Evolutionary conservation across 2,329 filamentous ascomycete genomes (phyloP).

Genomic region (Emergomyces orientalis): DNA sequence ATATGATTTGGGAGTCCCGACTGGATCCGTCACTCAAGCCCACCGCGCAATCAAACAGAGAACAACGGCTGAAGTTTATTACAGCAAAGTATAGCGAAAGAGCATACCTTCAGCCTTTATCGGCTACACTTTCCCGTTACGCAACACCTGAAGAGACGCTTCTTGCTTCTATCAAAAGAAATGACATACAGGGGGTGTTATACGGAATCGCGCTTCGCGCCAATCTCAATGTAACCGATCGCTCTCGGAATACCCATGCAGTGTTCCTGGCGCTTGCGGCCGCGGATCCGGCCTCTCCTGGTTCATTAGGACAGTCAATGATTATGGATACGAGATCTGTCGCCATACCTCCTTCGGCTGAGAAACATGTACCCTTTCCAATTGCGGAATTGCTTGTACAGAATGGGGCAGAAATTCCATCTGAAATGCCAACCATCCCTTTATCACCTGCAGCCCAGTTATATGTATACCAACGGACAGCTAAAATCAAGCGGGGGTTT

Average conservation of each 20-base stretch:
- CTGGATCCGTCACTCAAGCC: constrained; percentile 69
- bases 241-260: constrained; percentile 76
- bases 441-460: constrained; percentile 69
- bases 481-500: constrained; percentile 18
- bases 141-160: constrained; percentile 76
- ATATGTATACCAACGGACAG: constrained; percentile 70
- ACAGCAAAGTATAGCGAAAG: constrained; percentile 87
- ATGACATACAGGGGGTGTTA: constrained; percentile 87
- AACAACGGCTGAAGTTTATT: constrained; percentile 90
- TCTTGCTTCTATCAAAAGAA: constrained; percentile 86
- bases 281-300: constrained; percentile 76
- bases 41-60: constrained; percentile 65
- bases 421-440: constrained; percentile 66
- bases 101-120: constrained; percentile 65
- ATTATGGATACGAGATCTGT: constrained; percentile 23
- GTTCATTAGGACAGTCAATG: constrained; percentile 6
- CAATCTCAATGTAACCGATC: constrained; percentile 79
- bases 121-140: constrained; percentile 64
- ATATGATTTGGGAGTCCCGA: constrained; percentile 90
- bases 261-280: constrained; percentile 87
- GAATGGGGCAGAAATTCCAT: constrained; percentile 83
- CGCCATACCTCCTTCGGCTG: constrained; percentile 31
- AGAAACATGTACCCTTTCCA: constrained; percentile 59
- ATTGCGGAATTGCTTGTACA: constrained; percentile 86
- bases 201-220: constrained; percentile 80